Evolutionary conservation across 345 rosid genomes (phyloP).

Genomic region (Brassica nigra): DNA sequence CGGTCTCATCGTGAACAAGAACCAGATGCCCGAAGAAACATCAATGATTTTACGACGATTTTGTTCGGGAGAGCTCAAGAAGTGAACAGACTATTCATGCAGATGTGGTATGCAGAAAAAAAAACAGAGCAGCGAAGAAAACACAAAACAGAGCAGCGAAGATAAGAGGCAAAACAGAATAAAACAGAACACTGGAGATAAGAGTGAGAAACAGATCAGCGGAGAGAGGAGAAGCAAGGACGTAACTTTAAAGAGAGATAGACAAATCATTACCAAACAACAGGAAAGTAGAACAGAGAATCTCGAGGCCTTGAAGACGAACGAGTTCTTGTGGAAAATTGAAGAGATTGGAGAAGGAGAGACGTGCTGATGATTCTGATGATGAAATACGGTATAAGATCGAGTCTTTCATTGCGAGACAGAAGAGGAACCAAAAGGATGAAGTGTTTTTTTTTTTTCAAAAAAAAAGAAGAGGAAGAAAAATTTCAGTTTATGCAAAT

Average conservation of each 20-base stretch:
- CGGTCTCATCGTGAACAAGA: no score
- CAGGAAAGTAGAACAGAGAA: constrained; percentile 43
- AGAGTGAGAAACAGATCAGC: constrained; percentile 1
- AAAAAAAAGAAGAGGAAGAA: background rate
- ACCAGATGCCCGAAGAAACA: constrained; percentile 22
- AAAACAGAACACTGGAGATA: constrained; percentile 14
- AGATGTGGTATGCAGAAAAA: constrained; percentile 38
- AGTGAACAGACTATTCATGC: constrained; percentile 11
- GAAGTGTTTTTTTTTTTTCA: constrained; percentile 43
- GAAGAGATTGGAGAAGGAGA: constrained; percentile 28
- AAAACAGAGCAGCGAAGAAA: constrained; percentile 32
- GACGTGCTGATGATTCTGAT: constrained; percentile 44
- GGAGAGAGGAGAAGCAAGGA: background rate
- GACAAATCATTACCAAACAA: background rate
- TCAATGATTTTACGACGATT: constrained; percentile 50
- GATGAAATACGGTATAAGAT: constrained; percentile 62
- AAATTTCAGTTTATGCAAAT: constrained; percentile 34
- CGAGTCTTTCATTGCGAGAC: constrained; percentile 83
- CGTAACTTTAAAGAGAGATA: constrained; percentile 17
- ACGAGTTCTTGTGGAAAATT: constrained; percentile 40
- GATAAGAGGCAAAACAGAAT: constrained; percentile 12
- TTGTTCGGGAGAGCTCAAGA: constrained; percentile 50
- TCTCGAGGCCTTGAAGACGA: constrained; percentile 30
- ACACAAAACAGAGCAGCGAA: constrained; percentile 13
- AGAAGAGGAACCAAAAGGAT: constrained; percentile 62